These are phyloP conservation scores for Dendrobium catenatum DNA, from an alignment of 106 monocot genomes.

Conservation along the genomic window DNA sequence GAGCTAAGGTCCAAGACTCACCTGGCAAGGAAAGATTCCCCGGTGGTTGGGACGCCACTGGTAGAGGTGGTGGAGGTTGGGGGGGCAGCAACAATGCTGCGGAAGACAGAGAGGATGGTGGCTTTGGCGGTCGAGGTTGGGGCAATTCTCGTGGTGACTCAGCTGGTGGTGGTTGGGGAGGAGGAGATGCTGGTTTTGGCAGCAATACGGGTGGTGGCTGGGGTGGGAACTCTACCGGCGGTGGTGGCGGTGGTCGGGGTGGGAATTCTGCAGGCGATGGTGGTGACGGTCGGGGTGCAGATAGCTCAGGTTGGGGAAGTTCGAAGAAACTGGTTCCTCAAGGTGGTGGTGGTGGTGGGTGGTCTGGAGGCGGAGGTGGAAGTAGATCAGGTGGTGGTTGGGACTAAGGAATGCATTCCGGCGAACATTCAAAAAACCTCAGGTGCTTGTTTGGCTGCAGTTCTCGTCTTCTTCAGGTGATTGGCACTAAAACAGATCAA, in stretches of 20 bases:
- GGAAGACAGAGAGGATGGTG: conserved; percentile 14
- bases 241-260: background rate
- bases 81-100: background rate
- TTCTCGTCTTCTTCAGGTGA: too few species aligned
- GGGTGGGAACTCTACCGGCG: background rate
- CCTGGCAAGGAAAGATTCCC: conserved; percentile 55
- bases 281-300: conserved; percentile 7
- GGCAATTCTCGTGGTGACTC: background rate
- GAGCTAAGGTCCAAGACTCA: conserved; percentile 54
- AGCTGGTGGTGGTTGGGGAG: conserved; percentile 8
- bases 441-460: too few species aligned
- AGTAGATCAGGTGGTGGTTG: conserved; percentile 14
- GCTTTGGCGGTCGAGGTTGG: conserved; percentile 3
- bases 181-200: too few species aligned
- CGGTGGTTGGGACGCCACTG: conserved; percentile 34
- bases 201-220: background rate
- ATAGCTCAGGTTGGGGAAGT: conserved; percentile 10
- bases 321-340: conserved; percentile 12
- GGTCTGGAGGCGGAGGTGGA: conserved; percentile 13
- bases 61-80: conserved; percentile 8
- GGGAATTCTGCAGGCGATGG: background rate
- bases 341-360: conserved; percentile 6
- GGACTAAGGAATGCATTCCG: background rate
- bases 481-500: too few species aligned
- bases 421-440: too few species aligned